A percentile compares a stretch with the other conserved stretches of the same genome.
Conservation (phyloP, 192 early-diverging fungal species). For the Lunasporangiospora selenospora region DNA sequence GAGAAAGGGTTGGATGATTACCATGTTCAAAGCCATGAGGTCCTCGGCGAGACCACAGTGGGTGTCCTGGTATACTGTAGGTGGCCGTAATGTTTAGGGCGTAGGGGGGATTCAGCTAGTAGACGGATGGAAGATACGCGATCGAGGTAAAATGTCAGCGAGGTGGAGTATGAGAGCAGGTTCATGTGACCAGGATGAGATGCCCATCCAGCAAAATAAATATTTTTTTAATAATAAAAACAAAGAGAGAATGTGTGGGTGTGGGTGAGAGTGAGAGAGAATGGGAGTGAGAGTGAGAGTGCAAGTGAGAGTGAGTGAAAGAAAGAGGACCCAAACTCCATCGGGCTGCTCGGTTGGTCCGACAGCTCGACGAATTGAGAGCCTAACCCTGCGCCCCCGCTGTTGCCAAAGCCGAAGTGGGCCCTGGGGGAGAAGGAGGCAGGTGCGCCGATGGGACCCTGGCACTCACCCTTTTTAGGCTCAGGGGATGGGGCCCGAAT, state of each 20-base stretch:
- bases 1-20: background rate
- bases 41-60: background rate
- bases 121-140: no score
- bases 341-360: no score
- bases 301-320: background rate
- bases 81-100: background rate
- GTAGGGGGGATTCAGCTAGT: constrained; percentile 1
- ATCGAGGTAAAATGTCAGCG: no score
- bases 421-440: background rate
- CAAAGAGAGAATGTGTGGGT: no score
- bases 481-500: background rate
- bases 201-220: background rate
- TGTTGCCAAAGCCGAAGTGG: background rate
- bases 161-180: background rate
- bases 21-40: constrained; percentile 30
- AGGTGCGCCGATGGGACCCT: background rate
- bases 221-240: no score
- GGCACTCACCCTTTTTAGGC: background rate
- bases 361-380: no score
- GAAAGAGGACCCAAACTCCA: no score
- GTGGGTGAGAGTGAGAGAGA: no score
- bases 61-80: background rate
- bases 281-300: background rate
- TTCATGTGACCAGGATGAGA: background rate
- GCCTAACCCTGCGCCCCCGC: no score